Conservation (phyloP, 2,329 filamentous ascomycete genomes). For the Aspergillus quadricinctus region DNA sequence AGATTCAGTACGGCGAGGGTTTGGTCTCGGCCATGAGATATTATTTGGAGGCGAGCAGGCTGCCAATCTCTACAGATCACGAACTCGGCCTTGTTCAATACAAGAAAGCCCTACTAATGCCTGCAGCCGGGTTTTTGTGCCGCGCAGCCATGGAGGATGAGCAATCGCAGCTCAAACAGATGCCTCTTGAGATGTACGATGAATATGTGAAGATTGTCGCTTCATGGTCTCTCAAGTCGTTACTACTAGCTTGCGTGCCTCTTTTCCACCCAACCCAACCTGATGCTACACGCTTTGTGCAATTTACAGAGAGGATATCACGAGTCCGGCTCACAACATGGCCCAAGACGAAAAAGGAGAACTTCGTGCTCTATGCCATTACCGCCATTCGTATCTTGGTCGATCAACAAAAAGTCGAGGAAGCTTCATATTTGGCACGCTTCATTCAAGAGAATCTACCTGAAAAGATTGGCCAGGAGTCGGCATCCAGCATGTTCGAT, state of each 20-base stretch:
- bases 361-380: constrained; percentile 31
- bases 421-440: constrained; percentile 27
- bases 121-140: constrained; percentile 23
- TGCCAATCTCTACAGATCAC: constrained; percentile 13
- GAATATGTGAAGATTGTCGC: constrained; percentile 24
- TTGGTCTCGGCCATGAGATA: constrained; percentile 27
- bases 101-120: constrained; percentile 18
- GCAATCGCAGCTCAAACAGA: constrained; percentile 17
- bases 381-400: constrained; percentile 37
- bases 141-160: constrained; percentile 21
- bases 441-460: constrained; percentile 29
- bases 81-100: constrained; percentile 1
- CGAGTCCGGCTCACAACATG: constrained; percentile 15
- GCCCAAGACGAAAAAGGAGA: constrained; percentile 20
- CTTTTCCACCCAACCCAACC: constrained; percentile 38
- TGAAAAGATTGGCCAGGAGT: constrained; percentile 13
- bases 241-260: constrained; percentile 26
- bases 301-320: constrained; percentile 22
- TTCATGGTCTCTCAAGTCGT: constrained; percentile 17
- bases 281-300: constrained; percentile 27
- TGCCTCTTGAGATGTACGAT: constrained; percentile 30
- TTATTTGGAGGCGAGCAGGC: constrained; percentile 25
- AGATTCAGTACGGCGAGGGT: constrained; percentile 30
- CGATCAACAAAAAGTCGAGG: constrained; percentile 25
- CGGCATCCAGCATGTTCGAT: constrained; percentile 10